Base-by-base conservation (phyloP, 352 stramenopile genomes). In the Phytophthora meadii region DNA sequence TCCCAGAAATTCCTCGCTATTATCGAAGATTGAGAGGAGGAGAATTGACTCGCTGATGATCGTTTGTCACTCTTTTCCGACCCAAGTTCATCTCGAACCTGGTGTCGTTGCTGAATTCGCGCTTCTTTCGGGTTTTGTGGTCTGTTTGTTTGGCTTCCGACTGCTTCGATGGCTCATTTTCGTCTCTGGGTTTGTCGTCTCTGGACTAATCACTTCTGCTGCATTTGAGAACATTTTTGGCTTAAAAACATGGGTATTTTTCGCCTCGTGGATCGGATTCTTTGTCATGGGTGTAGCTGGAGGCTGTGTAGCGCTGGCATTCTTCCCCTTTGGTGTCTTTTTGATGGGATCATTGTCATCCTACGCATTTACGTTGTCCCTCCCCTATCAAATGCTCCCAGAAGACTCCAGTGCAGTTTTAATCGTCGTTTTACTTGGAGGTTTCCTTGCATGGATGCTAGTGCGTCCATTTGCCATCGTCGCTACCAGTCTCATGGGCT, bases 401-500 rank as follows among this genome's bases (percentile, higher is more conserved):
- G 54, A 40, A 4, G 49, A 61, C 37, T 53, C 63, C 2, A 69
- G 50, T n/a, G 15, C 74, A 30, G 53, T 77, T 10, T 27, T 87
- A 1, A 62, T 71, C 8, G 54, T 90, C 5, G 79, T 70, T 0
- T n/a, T 82, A 2, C 17, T 78, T 15, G 73, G 73, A 34, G 82
- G 77, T 0, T 34, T 81, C 1, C 62, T 90, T n/a, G 76, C 76
- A n/a, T 82, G 81, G 70, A 62, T 87, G 44, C 61, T 89, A 1
- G 82, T 90, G 41, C 74, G 77, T 28, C 58, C 73, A 5, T 70
- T 89, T 53, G 30, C 80, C 17, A 79, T 93, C 32, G 54, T 87
- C n/a, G 67, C 80, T 34, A 94, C 71, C 36, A 84, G 79, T 48
- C 87, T 89, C 62, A 70, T 90, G 27, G 87, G 87, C 4, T 79